These are phyloP conservation scores for Mucor irregularis DNA, from an alignment of 371 early-diverging fungal genomes.

Conservation along the genomic window DNA sequence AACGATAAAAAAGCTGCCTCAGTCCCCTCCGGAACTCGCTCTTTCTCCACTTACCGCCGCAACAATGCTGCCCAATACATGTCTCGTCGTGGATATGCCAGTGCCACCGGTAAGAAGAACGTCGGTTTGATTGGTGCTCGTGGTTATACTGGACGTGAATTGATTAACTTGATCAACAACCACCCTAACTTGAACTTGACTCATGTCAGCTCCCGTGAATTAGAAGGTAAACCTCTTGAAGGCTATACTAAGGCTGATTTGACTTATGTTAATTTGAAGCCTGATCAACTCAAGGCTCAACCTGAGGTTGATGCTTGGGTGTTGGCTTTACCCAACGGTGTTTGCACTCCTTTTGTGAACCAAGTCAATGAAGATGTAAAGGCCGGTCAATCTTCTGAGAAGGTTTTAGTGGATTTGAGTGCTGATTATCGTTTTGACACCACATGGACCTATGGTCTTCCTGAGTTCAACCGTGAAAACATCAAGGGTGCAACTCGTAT, in stretches of 20 bases:
- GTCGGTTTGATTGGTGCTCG: conserved; percentile 96
- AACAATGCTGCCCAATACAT: conserved; percentile 5
- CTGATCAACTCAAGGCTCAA: conserved; percentile 67
- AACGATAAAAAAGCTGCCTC: conserved; percentile 9
- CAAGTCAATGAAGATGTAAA: conserved; percentile 61
- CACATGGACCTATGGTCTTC: conserved; percentile 92
- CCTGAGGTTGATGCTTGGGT: conserved; percentile 91
- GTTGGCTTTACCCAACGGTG: conserved; percentile 92
- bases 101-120: conserved; percentile 44
- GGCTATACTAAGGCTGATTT: conserved; percentile 72
- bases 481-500: conserved; percentile 67
- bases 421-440: conserved; percentile 92
- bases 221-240: conserved; percentile 81
- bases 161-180: conserved; percentile 83
- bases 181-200: conserved; percentile 87
- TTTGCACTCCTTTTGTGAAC: conserved; percentile 91
- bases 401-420: conserved; percentile 84
- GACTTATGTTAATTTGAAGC: conserved; percentile 77
- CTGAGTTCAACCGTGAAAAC: conserved; percentile 73
- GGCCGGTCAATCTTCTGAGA: conserved; percentile 46
- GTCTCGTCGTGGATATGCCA: conserved; percentile 60
- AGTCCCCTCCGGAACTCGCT: conserved; percentile 18
- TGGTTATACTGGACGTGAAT: conserved; percentile 94
- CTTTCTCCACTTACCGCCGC: conserved; percentile 40
- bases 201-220: conserved; percentile 92